Percentiles rank a stretch among this genome's conserved stretches.
phyloP scores from a whole-genome alignment of 805 yeast genomes.

The Pichia nanzhaoensis region DNA sequence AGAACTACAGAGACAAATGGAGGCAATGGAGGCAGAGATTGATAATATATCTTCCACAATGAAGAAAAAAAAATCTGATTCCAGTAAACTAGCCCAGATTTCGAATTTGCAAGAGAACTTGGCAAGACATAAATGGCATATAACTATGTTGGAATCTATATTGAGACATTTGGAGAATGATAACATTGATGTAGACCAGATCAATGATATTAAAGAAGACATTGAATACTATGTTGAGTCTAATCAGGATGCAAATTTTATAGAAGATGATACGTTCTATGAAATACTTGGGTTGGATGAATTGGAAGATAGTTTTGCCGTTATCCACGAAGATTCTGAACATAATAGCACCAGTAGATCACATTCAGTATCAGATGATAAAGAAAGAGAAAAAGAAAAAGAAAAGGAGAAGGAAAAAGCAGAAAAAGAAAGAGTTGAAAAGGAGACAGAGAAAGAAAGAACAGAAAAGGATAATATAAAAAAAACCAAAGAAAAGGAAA shows the following conservation, averaged over 20 bases:
- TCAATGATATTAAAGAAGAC: slow-evolving; percentile 78
- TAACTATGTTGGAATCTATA: slow-evolving; percentile 68
- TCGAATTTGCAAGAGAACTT: slow-evolving; percentile 56
- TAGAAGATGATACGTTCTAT: slow-evolving; percentile 89
- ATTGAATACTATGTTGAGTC: slow-evolving; percentile 89
- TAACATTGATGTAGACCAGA: slow-evolving; percentile 66
- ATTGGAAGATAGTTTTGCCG: slow-evolving; percentile 27
- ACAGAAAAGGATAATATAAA: slow-evolving; percentile 5
- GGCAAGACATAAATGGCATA: slow-evolving; percentile 76
- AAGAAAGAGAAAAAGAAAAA: slow-evolving; percentile 9
- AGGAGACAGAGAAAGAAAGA: slow-evolving; percentile 6
- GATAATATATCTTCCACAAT: slow-evolving; percentile 45
- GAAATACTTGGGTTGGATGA: slow-evolving; percentile 75
- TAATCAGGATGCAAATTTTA: slow-evolving; percentile 86
- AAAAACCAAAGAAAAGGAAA: slow-evolving; percentile 3
- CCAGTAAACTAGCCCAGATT: slow-evolving; percentile 47
- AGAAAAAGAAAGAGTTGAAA: neutral
- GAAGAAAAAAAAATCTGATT: slow-evolving; percentile 52
- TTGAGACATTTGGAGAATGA: slow-evolving; percentile 74
- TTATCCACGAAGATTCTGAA: slow-evolving; percentile 17
- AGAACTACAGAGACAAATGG: slow-evolving; percentile 76
- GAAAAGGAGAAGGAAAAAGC: slow-evolving; percentile 6
- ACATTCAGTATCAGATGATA: slow-evolving; percentile 5
- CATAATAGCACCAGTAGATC: slow-evolving; percentile 1
- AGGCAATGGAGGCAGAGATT: slow-evolving; percentile 66